Evolutionary conservation across 2,329 filamentous ascomycete species (phyloP), one percentile per base, ranked within the genome.

Genomic region (Nannizzia gypsea): DNA sequence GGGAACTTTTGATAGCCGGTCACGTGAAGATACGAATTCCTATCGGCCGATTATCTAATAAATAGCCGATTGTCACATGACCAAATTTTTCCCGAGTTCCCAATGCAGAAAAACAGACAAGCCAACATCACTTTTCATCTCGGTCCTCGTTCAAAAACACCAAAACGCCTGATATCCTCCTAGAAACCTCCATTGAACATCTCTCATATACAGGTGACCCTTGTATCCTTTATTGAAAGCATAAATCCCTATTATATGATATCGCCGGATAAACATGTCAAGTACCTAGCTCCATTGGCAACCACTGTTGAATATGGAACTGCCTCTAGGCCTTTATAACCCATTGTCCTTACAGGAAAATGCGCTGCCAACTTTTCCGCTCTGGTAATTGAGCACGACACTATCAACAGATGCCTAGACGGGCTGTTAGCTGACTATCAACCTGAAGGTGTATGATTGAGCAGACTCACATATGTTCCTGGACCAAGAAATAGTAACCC

Each of bases 401-500:
- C 72, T 73, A 62, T 74, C 70, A 57, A 77, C 65, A 17, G 75
- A 73, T 20, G 73, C 73, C 75, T 77, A 44, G 31, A 61, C 6
- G 5, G 36, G 24, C 36, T 40, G 54, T 56, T 28, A 36, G 28
- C n/a, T 56, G 28, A 13, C 8, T 28, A 28, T 28, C 8, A 36
- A 1, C 3, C 38, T 13, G 11, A 56, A n/a, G 54, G 11, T 9
- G 1, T 36, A 15, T 15, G 8, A 6, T 20, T 20, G 56, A 20
- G 42, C 1, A 17, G 20, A 71, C 76, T 74, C 65, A 78, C 76
- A 66, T 96, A 96, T 2, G 90, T 96, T 40, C 91, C 91, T 0
- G 80, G 88, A 0, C 80, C 85, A 55, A 96, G 74, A 76, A 95
- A 95, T 65, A 91, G 83, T n/a, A 95, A 58, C 0, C 91, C 91